Base-by-base conservation (phyloP, 805 yeast genomes). In the Sungouiozyma intestinalis region DNA sequence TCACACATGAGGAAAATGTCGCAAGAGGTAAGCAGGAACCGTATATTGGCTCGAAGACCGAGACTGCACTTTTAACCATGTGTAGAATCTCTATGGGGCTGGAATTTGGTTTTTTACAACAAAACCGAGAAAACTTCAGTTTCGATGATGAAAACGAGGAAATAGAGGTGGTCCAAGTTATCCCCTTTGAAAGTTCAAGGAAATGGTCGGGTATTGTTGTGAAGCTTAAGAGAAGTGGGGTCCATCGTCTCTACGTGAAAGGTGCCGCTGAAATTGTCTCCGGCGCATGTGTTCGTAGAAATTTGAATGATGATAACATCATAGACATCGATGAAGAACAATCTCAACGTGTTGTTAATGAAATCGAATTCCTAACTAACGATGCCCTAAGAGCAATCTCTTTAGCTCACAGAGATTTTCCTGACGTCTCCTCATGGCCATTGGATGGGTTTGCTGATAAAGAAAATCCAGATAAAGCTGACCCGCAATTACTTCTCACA, bases 221-320 rank as follows among this genome's bases (percentile, higher is more conserved):
- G 40, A 69, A 71, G 41, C 61, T 65, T 13, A 69, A 70, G 8
- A 68, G 66, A 15, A 38, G 51, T 3, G 34, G 48, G 3, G 20
- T 37, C 13, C 81, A 63, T 58, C 72, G 92, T 43, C 66, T 86
- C 41, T 80, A 74, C 48, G 67, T 85, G 44, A 92, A 92, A 66
- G 98, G 99, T 48, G 98, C 98, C 1, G 88, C 97, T 1, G 99
- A 92, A 64, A 74, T 92, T 46, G 73, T 92, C 13, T 71, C 83
- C 48, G 68, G 71, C 17, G 67, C 73, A 51, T 82, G 94, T 58
- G 63, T 74, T 2, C 68, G 54, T 44, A 62, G 53, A 13, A 49
- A 57, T 17, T 50, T 64, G 2, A 35, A 29, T 27, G 24, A 32
- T 9, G 60, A 65, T 42, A 70, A 67, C 8, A 29, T 46, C 20